Evolutionary conservation across 768 basidiomycete genomes (phyloP).

Genomic region (Boletus sensibilis): DNA sequence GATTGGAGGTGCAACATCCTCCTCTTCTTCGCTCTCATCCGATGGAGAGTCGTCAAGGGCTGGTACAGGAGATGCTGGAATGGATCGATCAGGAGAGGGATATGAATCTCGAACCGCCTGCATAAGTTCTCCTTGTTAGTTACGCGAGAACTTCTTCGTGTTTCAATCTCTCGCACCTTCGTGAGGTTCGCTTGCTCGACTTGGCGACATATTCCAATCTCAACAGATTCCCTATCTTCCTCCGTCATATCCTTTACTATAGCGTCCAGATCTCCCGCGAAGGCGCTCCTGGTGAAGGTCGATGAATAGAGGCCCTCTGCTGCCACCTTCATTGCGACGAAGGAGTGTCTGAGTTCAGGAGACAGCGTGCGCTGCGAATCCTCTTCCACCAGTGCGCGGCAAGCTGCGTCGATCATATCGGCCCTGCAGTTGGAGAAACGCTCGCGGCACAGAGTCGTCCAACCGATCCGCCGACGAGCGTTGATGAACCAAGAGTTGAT

Average conservation of each 20-base stretch:
- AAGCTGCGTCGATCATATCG: slow-evolving; percentile 31
- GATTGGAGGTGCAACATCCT: slow-evolving; percentile 8
- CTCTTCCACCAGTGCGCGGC: slow-evolving; percentile 26
- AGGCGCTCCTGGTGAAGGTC: slow-evolving; percentile 24
- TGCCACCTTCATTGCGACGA: slow-evolving; percentile 29
- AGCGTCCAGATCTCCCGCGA: slow-evolving; percentile 30
- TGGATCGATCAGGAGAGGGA: slow-evolving; percentile 19
- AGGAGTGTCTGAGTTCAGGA: slow-evolving; percentile 23
- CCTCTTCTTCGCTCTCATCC: slow-evolving; percentile 19
- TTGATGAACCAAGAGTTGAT: slow-evolving; percentile 50
- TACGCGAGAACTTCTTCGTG: neutral
- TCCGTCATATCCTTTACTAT: slow-evolving; percentile 32
- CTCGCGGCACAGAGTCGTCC: slow-evolving; percentile 42
- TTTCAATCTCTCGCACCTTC: slow-evolving; percentile 3
- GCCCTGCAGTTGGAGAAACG: slow-evolving; percentile 25
- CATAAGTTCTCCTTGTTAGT: neutral
- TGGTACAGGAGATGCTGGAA: slow-evolving; percentile 6
- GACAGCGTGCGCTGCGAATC: slow-evolving; percentile 11
- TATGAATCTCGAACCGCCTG: slow-evolving; percentile 6
- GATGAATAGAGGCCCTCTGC: slow-evolving; percentile 35
- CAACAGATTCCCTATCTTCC: neutral
- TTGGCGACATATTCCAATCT: neutral
- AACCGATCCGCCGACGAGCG: slow-evolving; percentile 50
- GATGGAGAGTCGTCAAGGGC: slow-evolving; percentile 4
- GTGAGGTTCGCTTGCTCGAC: neutral